Evolutionary conservation across 2,329 filamentous ascomycete genomes (phyloP).

Genomic region (Trichoderma atrobrunneum): DNA sequence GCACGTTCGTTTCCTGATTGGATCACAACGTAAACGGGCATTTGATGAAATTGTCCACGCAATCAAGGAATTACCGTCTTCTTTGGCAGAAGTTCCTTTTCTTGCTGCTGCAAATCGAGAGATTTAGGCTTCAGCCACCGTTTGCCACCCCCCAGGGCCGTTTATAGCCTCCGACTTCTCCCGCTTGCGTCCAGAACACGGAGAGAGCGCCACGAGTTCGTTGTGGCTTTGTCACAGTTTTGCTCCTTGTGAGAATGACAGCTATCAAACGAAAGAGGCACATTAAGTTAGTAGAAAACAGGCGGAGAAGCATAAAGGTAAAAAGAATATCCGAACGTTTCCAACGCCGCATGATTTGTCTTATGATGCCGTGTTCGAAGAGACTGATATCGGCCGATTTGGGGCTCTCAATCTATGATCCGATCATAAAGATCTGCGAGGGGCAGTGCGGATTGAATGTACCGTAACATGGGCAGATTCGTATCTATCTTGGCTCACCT

Average conservation of each 20-base stretch:
- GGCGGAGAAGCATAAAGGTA: neutral
- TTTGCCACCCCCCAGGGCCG: neutral
- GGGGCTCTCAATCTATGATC: neutral
- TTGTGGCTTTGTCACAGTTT: neutral
- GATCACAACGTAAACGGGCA: neutral
- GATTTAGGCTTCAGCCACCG: constrained; percentile 3
- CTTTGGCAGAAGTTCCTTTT: neutral
- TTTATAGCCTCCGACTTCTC: constrained; percentile 2
- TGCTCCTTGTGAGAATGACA: neutral
- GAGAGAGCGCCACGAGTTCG: neutral
- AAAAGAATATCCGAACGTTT: neutral
- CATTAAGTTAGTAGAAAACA: neutral
- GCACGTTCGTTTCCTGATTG: neutral
- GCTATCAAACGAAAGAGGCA: neutral
- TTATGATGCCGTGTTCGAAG: no score
- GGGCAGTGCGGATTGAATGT: neutral
- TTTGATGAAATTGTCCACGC: neutral
- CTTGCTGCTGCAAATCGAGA: neutral
- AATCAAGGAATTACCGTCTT: neutral
- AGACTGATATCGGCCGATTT: neutral
- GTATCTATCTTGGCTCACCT: neutral
- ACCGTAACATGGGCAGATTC: neutral
- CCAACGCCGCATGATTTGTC: neutral
- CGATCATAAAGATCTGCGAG: constrained; percentile 5
- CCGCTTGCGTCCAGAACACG: neutral